Conservation (phyloP, 495 filamentous ascomycete species). For the Penicillium subrubescens region DNA sequence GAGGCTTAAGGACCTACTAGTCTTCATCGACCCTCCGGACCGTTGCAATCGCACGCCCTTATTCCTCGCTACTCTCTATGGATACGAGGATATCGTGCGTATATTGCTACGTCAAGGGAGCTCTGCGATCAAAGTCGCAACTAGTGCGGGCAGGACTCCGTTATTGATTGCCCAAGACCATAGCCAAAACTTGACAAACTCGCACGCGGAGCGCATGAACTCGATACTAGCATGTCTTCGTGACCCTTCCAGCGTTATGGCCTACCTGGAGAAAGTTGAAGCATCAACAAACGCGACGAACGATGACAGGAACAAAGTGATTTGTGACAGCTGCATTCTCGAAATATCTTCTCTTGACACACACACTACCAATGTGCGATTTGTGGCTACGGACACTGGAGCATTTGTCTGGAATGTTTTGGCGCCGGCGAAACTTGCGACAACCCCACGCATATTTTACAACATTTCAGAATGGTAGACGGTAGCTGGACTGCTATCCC, state of each 20-base stretch:
- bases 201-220: not conserved
- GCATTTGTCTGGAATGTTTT: slow-evolving; percentile 14
- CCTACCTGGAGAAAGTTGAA: not conserved
- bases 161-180: slow-evolving; percentile 2
- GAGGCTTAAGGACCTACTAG: too few species aligned
- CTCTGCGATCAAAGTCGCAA: slow-evolving; percentile 4
- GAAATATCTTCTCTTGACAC: not conserved
- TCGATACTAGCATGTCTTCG: slow-evolving; percentile 2
- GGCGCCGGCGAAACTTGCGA: slow-evolving; percentile 5
- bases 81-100: slow-evolving; percentile 6
- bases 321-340: slow-evolving; percentile 8
- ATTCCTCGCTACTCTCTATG: slow-evolving; percentile 14
- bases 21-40: slow-evolving; percentile 15
- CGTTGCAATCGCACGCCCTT: slow-evolving; percentile 8
- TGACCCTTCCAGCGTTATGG: not conserved
- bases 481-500: not conserved
- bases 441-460: slow-evolving; percentile 8
- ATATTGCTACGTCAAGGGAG: slow-evolving; percentile 8
- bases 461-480: not conserved
- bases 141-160: slow-evolving; percentile 13
- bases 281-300: not conserved
- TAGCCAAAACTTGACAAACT: not conserved
- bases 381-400: slow-evolving; percentile 7
- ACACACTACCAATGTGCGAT: slow-evolving; percentile 10
- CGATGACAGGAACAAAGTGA: not conserved